Evolutionary conservation across 345 rosid species (phyloP).

Genomic region (Salix caprea): DNA sequence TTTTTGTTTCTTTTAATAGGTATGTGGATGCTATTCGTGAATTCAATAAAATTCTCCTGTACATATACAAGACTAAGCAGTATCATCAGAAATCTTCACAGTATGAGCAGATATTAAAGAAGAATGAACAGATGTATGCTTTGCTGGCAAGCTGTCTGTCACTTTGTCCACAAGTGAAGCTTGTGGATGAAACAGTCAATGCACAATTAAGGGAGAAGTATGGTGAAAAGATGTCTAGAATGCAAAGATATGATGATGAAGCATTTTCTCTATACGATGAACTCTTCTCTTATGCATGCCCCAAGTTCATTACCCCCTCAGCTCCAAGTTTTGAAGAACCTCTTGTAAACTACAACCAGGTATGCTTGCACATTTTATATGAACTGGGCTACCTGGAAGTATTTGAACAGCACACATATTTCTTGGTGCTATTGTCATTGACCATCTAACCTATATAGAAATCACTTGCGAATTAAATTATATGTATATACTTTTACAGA

Average conservation of each 20-base stretch:
- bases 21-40: conserved; percentile 94
- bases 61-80: conserved; percentile 92
- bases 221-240: conserved; percentile 93
- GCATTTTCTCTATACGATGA: conserved; percentile 81
- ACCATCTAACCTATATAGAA: neutral
- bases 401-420: neutral
- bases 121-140: conserved; percentile 99
- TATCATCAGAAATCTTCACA: conserved; percentile 89
- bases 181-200: conserved; percentile 87
- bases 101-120: conserved; percentile 90
- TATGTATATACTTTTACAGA: neutral
- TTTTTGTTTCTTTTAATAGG: conserved; percentile 31
- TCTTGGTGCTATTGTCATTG: neutral
- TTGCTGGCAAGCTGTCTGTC: conserved; percentile 77
- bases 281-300: conserved; percentile 98
- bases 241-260: conserved; percentile 91
- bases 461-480: neutral
- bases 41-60: conserved; percentile 86
- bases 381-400: neutral
- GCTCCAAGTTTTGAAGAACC: conserved; percentile 94
- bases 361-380: conserved; percentile 12
- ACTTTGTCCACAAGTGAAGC: conserved; percentile 88
- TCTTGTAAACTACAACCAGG: conserved; percentile 94
- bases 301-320: conserved; percentile 94
- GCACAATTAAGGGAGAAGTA: conserved; percentile 87